phyloP scores from a whole-genome alignment of 495 filamentous ascomycete genomes.

The Aspergillus incahuasiensis region DNA sequence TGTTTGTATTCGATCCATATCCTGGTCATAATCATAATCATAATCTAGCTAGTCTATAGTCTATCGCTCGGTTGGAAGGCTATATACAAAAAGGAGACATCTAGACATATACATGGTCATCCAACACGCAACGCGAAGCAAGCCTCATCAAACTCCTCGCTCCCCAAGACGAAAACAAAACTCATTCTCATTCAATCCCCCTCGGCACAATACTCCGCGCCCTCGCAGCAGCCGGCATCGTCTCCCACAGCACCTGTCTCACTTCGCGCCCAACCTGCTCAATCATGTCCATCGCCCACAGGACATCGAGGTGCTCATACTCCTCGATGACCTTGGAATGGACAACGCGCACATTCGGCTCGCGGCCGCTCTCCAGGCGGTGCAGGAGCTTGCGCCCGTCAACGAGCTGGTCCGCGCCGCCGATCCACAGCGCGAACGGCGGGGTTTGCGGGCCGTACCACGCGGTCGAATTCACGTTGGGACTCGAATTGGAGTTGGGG shows the following conservation, averaged over 20 bases:
- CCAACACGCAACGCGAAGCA: too few species aligned
- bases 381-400: slow-evolving; percentile 72
- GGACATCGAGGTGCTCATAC: slow-evolving; percentile 92
- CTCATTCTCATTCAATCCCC: slow-evolving; percentile 39
- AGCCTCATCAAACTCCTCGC: too few species aligned
- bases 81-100: too few species aligned
- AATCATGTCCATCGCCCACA: slow-evolving; percentile 90
- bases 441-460: slow-evolving; percentile 83
- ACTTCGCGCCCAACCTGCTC: slow-evolving; percentile 83
- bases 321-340: slow-evolving; percentile 80
- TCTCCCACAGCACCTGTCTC: slow-evolving; percentile 78
- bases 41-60: too few species aligned
- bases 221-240: slow-evolving; percentile 50
- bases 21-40: too few species aligned
- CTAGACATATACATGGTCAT: too few species aligned
- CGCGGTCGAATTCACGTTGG: slow-evolving; percentile 46
- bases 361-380: slow-evolving; percentile 70
- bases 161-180: too few species aligned
- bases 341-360: slow-evolving; percentile 77
- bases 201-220: slow-evolving; percentile 56
- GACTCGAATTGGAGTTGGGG: slow-evolving; percentile 6
- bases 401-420: slow-evolving; percentile 75
- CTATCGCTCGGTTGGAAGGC: too few species aligned
- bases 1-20: too few species aligned
- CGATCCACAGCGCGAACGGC: slow-evolving; percentile 87